Evolutionary conservation across 495 filamentous ascomycete species (phyloP), one percentile per base, ranked within the genome.

Genomic region (Acidiella bohemica): DNA sequence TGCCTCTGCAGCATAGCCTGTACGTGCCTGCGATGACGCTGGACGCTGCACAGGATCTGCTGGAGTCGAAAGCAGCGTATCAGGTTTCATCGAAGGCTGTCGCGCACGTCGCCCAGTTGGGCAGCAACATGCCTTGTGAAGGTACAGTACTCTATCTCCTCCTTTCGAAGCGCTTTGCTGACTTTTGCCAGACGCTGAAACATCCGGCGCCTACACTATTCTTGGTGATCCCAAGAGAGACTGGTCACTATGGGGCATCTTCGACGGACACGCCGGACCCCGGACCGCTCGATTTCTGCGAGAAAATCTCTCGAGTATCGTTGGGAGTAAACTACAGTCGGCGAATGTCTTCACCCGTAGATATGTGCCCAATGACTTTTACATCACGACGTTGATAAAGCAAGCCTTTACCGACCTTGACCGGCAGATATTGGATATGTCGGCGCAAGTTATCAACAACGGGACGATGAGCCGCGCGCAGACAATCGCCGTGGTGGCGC

Each of bases 381-480:
- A 20, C 13, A 43, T 46, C 41, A 42, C 37, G 7, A 14, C 32
- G 10, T 64, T 67, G 4, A 58, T 76, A 32, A 61, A 56, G 14
- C 46, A 56, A 4, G 68, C 63, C 0, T 78, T 77, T 35, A 26
- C 59, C 7, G 42, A 55, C 0, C 61, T 76, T 14, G 75, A 79
- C 39, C 55, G 66, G 20, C 18, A 44, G 6, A 64, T 69, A 3
- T 55, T 76, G 23, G 57, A 53, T 10, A 40, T 51, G 3, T 67
- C 64, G 0, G 73, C 73, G 35, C 31, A 59, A 12, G 46, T 54
- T 0, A 60, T 76, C 16, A 71, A 76, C 22, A 44, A 28, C 33
- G 39, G 25, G 16, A 27, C 24, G 20, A 6, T 10, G 3, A 32
- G 34, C 19, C 30, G 26, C 12, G 36, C 47, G 14, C 5, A 29